Evolutionary conservation across 331 rosid genomes (phyloP).

Genomic region (Quercus tomentella): DNA sequence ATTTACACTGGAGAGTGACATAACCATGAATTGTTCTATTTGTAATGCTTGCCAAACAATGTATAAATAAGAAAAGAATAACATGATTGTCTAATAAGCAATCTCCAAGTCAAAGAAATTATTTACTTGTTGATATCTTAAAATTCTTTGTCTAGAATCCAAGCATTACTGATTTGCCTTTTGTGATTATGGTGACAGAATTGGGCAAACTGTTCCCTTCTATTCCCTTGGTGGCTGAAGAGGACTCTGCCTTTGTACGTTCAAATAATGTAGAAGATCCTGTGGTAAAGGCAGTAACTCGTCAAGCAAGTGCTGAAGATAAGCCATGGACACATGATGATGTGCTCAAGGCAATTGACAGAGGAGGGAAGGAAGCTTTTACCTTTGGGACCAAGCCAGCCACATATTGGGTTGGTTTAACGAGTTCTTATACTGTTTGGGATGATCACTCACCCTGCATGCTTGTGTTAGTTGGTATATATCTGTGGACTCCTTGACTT

Average conservation of each 20-base stretch:
- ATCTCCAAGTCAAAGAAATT: background rate
- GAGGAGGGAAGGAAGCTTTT: slow-evolving; percentile 72
- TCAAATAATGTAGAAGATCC: slow-evolving; percentile 55
- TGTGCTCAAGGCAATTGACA: slow-evolving; percentile 74
- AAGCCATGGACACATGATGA: slow-evolving; percentile 49
- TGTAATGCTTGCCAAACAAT: background rate
- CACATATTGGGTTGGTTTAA: slow-evolving; percentile 82
- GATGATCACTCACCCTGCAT: slow-evolving; percentile 5
- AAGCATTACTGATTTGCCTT: background rate
- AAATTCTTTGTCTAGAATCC: background rate
- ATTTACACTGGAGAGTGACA: background rate
- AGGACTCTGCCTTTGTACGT: slow-evolving; percentile 73
- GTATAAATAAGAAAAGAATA: background rate
- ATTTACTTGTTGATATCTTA: background rate
- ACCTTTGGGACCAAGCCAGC: slow-evolving; percentile 66
- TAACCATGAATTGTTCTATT: background rate
- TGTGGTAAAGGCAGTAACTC: slow-evolving; percentile 50
- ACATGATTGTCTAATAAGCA: background rate
- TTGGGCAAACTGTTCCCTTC: slow-evolving; percentile 71
- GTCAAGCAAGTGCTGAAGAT: slow-evolving; percentile 30
- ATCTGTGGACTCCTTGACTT: background rate
- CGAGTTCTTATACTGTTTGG: slow-evolving; percentile 1
- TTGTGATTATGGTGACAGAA: slow-evolving; percentile 47
- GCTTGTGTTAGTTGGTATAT: background rate
- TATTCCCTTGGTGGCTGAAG: slow-evolving; percentile 93